These are phyloP conservation scores for Metarhizium guizhouense DNA, from an alignment of 2,329 filamentous ascomycete species.

Conservation along the genomic window DNA sequence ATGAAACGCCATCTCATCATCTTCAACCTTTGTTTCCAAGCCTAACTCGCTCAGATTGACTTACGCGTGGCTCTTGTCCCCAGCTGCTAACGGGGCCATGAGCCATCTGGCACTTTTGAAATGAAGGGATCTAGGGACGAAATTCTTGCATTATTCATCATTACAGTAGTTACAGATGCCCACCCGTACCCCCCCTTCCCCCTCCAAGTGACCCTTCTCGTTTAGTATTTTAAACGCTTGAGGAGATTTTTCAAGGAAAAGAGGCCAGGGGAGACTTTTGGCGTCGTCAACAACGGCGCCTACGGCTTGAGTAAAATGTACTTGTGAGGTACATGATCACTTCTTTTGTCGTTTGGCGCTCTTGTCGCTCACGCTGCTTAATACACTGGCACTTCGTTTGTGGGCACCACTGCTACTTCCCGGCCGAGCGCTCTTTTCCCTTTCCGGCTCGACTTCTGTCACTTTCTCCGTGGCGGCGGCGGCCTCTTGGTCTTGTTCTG, in stretches of 20 bases:
- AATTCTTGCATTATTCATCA: background rate
- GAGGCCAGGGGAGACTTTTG: background rate
- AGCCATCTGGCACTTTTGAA: background rate
- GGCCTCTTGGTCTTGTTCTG: constrained; percentile 6
- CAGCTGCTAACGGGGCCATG: background rate
- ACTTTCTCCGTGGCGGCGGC: constrained; percentile 21
- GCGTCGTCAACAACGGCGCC: background rate
- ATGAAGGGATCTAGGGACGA: background rate
- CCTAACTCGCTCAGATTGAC: background rate
- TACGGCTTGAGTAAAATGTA: constrained; percentile 12
- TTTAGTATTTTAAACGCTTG: background rate
- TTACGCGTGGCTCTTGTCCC: background rate
- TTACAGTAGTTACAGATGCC: too few species aligned
- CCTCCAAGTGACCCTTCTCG: background rate
- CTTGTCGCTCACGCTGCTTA: constrained; percentile 62
- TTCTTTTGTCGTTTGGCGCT: constrained; percentile 50
- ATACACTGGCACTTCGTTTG: constrained; percentile 76
- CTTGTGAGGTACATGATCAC: constrained; percentile 15
- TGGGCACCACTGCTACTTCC: constrained; percentile 37
- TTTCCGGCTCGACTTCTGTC: constrained; percentile 8
- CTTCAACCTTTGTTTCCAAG: background rate
- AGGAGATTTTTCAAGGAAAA: background rate
- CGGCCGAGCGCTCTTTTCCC: constrained; percentile 23
- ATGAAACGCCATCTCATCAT: background rate
- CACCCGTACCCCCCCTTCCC: too few species aligned